phyloP scores from a whole-genome alignment of 2,329 filamentous ascomycete species.

The Claviceps spartinae region DNA sequence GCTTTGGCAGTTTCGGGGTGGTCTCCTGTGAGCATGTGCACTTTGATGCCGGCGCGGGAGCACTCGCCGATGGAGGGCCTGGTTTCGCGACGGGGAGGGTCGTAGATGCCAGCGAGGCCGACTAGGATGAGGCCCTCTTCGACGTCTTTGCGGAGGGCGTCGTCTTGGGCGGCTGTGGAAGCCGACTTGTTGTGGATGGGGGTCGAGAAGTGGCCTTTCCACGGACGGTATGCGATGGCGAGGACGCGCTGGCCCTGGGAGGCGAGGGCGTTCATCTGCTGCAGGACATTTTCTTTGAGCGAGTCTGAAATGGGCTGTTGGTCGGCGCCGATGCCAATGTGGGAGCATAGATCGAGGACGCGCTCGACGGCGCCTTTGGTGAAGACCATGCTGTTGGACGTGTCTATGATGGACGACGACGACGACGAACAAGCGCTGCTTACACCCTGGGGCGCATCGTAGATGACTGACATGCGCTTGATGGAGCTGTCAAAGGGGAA shows the following conservation, averaged over 20 bases:
- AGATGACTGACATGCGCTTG: slow-evolving; percentile 71
- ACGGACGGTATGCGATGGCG: slow-evolving; percentile 52
- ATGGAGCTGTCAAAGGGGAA: slow-evolving; percentile 69
- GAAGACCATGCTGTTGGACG: slow-evolving; percentile 37
- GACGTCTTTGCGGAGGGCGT: slow-evolving; percentile 42
- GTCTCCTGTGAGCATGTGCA: slow-evolving; percentile 78
- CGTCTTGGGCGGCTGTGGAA: slow-evolving; percentile 23
- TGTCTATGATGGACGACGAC: slow-evolving; percentile 20
- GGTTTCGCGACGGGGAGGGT: slow-evolving; percentile 72
- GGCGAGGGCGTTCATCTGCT: slow-evolving; percentile 45
- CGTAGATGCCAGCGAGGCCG: slow-evolving; percentile 76
- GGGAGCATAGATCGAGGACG: slow-evolving; percentile 41
- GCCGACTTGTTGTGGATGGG: slow-evolving; percentile 17
- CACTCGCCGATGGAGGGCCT: slow-evolving; percentile 58
- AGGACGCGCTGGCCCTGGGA: slow-evolving; percentile 59
- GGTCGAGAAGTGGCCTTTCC: slow-evolving; percentile 33
- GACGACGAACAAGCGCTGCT: slow-evolving; percentile 8
- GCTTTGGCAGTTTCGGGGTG: slow-evolving; percentile 66
- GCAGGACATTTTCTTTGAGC: slow-evolving; percentile 34
- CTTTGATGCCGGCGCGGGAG: slow-evolving; percentile 58
- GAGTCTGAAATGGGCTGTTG: slow-evolving; percentile 35
- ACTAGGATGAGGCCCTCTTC: slow-evolving; percentile 59
- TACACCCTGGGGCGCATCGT: slow-evolving; percentile 34
- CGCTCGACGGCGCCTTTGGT: slow-evolving; percentile 51
- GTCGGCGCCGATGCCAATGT: slow-evolving; percentile 29